Conservation (phyloP, 805 yeast genomes). For the Cephaloascus fragrans region DNA sequence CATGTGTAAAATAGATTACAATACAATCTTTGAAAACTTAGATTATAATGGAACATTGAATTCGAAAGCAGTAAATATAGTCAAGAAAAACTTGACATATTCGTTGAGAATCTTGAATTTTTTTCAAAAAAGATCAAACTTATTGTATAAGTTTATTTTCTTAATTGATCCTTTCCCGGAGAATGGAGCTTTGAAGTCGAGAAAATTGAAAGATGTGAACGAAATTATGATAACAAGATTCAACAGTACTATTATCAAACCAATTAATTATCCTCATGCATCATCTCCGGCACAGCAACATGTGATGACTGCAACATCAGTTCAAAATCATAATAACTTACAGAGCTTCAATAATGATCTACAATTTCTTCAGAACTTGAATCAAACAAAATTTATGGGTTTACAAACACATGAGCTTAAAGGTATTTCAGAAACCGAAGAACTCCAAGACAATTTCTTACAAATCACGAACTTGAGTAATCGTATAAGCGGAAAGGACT, state of each 20-base stretch:
- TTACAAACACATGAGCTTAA: not conserved
- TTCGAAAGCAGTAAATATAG: not conserved
- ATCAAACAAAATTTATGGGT: not conserved
- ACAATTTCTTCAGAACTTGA: not conserved
- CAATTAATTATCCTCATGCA: conserved; percentile 11
- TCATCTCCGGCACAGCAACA: conserved; percentile 7
- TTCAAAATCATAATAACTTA: conserved; percentile 1
- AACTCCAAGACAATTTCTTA: not conserved
- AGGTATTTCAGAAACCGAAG: not conserved
- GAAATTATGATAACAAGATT: conserved; percentile 15
- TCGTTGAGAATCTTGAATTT: conserved; percentile 11
- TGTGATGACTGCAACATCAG: conserved; percentile 1
- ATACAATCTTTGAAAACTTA: not conserved
- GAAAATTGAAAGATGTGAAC: conserved; percentile 6
- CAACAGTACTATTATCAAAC: conserved; percentile 5
- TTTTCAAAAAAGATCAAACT: conserved; percentile 12
- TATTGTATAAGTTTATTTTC: conserved; percentile 10
- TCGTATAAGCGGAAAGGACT: not conserved
- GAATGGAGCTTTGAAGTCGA: conserved; percentile 2
- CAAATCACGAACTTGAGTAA: not conserved
- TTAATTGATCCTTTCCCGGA: conserved; percentile 8
- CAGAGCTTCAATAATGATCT: conserved; percentile 1
- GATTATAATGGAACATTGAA: not conserved
- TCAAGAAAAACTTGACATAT: conserved; percentile 7
- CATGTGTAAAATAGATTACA: conserved; percentile 6